Conservation (phyloP, 2,329 filamentous ascomycete species). For the Thielaviopsis musarum region DNA sequence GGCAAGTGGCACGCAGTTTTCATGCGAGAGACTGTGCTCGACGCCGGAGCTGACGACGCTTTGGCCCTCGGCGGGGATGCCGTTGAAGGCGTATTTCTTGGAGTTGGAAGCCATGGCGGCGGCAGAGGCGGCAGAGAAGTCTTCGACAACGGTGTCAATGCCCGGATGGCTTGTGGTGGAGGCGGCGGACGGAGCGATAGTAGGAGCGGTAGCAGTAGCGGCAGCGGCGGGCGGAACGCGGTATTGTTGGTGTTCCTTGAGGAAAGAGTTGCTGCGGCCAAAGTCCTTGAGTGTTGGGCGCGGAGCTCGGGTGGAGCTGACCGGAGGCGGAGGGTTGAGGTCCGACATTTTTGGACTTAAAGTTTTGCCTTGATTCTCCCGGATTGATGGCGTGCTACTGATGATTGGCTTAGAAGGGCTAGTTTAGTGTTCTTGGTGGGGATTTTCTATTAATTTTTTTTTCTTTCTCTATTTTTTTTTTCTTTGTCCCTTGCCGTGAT, state of each 20-base stretch:
- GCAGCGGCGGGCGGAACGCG: conserved; percentile 33
- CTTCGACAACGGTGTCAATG: conserved; percentile 49
- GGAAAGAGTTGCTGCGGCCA: conserved; percentile 41
- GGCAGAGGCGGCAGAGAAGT: conserved; percentile 24
- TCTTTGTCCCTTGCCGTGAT: too few species aligned
- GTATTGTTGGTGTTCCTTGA: conserved; percentile 47
- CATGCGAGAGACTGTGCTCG: conserved; percentile 44
- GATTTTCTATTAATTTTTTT: background rate
- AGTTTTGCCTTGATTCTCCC: background rate
- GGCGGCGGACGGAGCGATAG: conserved; percentile 34
- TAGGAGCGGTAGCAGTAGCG: conserved; percentile 28
- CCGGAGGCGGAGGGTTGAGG: background rate
- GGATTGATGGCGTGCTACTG: background rate
- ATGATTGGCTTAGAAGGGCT: background rate
- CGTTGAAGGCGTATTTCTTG: conserved; percentile 29
- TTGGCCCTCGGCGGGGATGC: conserved; percentile 42
- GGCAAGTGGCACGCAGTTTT: conserved; percentile 39
- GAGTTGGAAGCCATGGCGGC: conserved; percentile 21
- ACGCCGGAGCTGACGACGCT: conserved; percentile 45
- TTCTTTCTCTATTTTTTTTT: background rate
- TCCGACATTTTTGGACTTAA: background rate
- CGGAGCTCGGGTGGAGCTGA: conserved; percentile 14
- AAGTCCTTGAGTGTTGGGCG: conserved; percentile 34
- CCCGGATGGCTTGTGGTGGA: conserved; percentile 40
- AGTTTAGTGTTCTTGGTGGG: background rate